A percentile compares a stretch with the other conserved stretches of the same genome.
Evolutionary conservation across 176 grass and related monocot species (phyloP).

Genomic region (Oryza meyeriana): DNA sequence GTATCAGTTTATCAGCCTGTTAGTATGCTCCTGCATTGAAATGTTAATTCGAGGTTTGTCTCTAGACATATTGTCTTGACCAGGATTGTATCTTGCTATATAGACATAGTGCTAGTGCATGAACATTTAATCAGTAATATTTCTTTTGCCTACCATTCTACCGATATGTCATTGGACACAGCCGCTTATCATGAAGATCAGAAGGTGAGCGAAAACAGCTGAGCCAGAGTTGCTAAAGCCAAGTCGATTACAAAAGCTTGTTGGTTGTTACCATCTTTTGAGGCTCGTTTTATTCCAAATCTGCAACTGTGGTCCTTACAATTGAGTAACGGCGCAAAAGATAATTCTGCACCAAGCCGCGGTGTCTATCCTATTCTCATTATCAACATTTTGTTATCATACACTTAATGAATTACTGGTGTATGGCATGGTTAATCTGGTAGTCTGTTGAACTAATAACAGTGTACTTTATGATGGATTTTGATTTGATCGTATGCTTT

Average conservation of each 20-base stretch:
- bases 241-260: neutral
- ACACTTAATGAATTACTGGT: neutral
- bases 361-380: neutral
- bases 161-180: neutral
- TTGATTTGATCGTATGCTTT: neutral
- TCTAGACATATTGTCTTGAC: neutral
- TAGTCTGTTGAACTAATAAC: slow-evolving; percentile 15
- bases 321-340: neutral
- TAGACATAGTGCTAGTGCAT: neutral
- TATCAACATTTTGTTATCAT: neutral
- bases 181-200: neutral
- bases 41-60: neutral
- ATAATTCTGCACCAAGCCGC: neutral
- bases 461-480: neutral
- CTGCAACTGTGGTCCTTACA: neutral
- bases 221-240: neutral
- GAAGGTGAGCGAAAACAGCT: neutral
- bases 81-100: neutral
- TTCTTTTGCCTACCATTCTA: neutral
- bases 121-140: neutral
- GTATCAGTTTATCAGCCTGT: neutral
- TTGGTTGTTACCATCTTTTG: neutral
- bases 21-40: neutral
- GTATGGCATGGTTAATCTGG: slow-evolving; percentile 9
- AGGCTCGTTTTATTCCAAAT: neutral